Evolutionary conservation across 345 rosid species (phyloP).

Genomic region (Brassica cretica): DNA sequence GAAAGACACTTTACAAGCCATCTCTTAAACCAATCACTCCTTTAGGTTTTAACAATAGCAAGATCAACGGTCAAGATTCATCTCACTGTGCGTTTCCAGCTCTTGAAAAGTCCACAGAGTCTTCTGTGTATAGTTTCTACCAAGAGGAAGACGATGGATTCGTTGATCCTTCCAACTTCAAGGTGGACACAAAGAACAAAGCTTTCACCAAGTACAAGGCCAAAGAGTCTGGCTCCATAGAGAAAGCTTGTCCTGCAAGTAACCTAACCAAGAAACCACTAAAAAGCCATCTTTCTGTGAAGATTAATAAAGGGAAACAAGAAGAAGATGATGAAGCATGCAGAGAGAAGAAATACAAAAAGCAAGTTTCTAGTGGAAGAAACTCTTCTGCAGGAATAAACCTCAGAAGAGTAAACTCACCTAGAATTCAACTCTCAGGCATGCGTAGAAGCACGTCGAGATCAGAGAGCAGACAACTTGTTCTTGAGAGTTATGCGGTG

Average conservation of each 20-base stretch:
- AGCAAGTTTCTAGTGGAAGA: constrained; percentile 38
- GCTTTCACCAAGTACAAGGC: constrained; percentile 31
- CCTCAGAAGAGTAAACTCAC: constrained; percentile 63
- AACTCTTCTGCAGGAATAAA: constrained; percentile 46
- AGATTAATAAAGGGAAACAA: constrained; percentile 18
- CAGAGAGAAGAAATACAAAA: constrained; percentile 15
- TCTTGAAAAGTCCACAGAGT: constrained; percentile 43
- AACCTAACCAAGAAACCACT: background rate
- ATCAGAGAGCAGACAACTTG: constrained; percentile 39
- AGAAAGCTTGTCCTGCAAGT: constrained; percentile 34
- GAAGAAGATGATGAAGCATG: background rate
- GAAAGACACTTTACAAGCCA: constrained; percentile 57
- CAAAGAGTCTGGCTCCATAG: constrained; percentile 30
- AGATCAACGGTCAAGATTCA: constrained; percentile 34
- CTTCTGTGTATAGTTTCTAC: constrained; percentile 34
- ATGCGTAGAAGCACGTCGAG: constrained; percentile 42
- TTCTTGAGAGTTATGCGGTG: constrained; percentile 56
- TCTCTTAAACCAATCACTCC: constrained; percentile 43
- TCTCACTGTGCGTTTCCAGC: constrained; percentile 40
- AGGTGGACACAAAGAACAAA: constrained; percentile 40
- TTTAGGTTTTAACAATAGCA: constrained; percentile 21
- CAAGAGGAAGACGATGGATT: constrained; percentile 20
- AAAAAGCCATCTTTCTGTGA: constrained; percentile 24
- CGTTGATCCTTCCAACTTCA: constrained; percentile 49
- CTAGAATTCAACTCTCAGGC: constrained; percentile 45